These are phyloP conservation scores for Sporothrix inflata DNA, from an alignment of 2,329 filamentous ascomycete genomes.

Conservation along the genomic window DNA sequence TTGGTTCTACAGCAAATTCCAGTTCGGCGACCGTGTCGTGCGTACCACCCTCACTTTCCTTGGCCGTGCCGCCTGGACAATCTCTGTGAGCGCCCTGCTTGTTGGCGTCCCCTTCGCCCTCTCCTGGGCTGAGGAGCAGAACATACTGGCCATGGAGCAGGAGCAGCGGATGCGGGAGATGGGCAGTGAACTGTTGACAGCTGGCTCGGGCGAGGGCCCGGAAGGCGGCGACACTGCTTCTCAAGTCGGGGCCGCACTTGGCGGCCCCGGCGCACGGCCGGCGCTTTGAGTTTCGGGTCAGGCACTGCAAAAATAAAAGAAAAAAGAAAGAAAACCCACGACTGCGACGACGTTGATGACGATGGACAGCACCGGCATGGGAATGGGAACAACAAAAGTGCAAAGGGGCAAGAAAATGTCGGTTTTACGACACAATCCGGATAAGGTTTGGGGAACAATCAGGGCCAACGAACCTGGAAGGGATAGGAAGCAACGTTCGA, in stretches of 20 bases:
- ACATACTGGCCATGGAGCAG: conserved; percentile 95
- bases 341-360: background rate
- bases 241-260: conserved; percentile 55
- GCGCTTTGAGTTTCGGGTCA: conserved; percentile 49
- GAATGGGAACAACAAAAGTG: background rate
- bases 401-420: background rate
- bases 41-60: conserved; percentile 68
- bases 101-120: conserved; percentile 92
- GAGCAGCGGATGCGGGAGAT: conserved; percentile 95
- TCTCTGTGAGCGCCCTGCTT: conserved; percentile 86
- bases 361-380: background rate
- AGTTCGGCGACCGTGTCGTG: conserved; percentile 59
- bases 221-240: conserved; percentile 50
- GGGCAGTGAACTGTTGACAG: conserved; percentile 71
- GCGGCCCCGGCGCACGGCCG: conserved; percentile 48
- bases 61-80: conserved; percentile 87
- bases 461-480: background rate
- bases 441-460: background rate
- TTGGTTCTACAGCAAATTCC: conserved; percentile 64
- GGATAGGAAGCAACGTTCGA: background rate
- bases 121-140: conserved; percentile 93
- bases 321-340: background rate
- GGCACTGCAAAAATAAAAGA: background rate
- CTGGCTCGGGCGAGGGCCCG: conserved; percentile 42
- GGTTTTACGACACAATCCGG: background rate